Evolutionary conservation across 106 monocot genomes (phyloP).

Genomic region (Narthecium ossifragum): DNA sequence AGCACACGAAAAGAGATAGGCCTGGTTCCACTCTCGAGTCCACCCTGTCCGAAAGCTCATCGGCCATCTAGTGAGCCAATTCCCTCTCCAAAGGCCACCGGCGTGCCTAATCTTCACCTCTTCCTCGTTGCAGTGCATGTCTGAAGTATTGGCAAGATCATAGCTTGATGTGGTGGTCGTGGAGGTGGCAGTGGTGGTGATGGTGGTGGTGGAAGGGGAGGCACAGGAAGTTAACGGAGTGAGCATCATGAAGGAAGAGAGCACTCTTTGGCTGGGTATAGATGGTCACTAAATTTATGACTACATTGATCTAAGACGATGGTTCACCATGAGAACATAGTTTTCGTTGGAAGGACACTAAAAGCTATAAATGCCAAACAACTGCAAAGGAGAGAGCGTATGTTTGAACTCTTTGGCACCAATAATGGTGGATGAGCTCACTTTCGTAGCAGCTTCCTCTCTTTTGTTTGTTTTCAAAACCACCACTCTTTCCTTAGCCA

Average conservation of each 20-base stretch:
- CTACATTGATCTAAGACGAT: neutral
- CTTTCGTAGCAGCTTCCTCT: slow-evolving; percentile 21
- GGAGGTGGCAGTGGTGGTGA: neutral
- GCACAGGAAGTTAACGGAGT: neutral
- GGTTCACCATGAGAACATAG: neutral
- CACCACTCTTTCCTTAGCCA: neutral
- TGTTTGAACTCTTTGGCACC: neutral
- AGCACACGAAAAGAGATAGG: slow-evolving; percentile 1
- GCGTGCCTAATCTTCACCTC: neutral
- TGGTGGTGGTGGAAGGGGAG: neutral
- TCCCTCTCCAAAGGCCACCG: neutral
- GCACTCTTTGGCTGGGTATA: neutral
- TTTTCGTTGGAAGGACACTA: neutral
- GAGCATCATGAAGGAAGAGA: neutral
- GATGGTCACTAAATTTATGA: neutral
- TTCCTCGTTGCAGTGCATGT: neutral
- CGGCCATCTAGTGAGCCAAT: neutral
- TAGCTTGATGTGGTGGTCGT: neutral
- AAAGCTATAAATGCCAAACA: neutral
- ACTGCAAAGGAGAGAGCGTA: neutral
- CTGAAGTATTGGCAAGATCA: neutral
- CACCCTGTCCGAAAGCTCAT: neutral
- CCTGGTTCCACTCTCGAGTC: slow-evolving; percentile 6
- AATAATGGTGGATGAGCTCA: slow-evolving; percentile 2
- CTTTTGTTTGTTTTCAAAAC: slow-evolving; percentile 13